These are phyloP conservation scores for Monosiga brevicollis DNA, from an alignment of 78 protist species.

Conservation along the genomic window DNA sequence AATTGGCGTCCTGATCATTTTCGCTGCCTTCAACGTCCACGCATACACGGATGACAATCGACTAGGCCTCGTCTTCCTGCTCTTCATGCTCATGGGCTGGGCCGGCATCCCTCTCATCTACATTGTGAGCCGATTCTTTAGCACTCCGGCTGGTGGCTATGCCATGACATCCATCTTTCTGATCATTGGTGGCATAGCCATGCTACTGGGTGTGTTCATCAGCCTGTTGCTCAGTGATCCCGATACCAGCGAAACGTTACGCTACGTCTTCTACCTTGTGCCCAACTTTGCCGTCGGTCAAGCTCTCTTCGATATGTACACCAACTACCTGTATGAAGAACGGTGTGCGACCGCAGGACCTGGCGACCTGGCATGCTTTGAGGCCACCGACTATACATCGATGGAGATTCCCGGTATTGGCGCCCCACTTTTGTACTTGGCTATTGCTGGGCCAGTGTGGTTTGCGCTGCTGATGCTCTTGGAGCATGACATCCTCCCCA, in stretches of 20 bases:
- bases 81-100: background rate
- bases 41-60: background rate
- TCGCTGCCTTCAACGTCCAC: background rate
- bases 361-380: background rate
- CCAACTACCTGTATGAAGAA: background rate
- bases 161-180: background rate
- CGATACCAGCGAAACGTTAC: background rate
- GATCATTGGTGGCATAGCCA: slow-evolving; percentile 3
- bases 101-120: slow-evolving; percentile 6
- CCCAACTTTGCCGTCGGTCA: slow-evolving; percentile 13
- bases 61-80: background rate
- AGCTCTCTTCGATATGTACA: background rate
- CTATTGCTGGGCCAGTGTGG: background rate
- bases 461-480: slow-evolving; percentile 3
- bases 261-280: background rate
- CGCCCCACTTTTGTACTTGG: background rate
- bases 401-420: background rate
- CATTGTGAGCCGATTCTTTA: background rate
- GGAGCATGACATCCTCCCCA: background rate
- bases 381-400: background rate
- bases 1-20: background rate
- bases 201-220: background rate
- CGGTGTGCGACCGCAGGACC: too few species aligned
- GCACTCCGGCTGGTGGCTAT: background rate
- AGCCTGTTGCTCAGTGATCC: background rate